Evolutionary conservation across 2,329 filamentous ascomycete species (phyloP).

Genomic region (Penicillium sp.): DNA sequence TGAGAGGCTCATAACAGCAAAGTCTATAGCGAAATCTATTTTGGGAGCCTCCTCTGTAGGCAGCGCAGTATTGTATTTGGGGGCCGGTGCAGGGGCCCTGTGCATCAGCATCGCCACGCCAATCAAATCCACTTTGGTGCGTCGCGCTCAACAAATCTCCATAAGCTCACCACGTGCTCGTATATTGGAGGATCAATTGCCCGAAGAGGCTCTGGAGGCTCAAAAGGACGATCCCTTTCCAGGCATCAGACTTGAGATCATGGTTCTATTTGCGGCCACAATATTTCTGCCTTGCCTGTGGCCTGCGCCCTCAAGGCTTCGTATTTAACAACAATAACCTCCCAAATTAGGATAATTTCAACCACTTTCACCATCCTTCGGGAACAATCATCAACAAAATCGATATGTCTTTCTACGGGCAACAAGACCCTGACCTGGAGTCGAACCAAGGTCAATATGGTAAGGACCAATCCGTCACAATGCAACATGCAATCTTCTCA

Average conservation of each 20-base stretch:
- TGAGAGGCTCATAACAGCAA: not conserved
- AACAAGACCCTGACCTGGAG: not conserved
- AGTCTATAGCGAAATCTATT: not conserved
- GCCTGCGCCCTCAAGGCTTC: not conserved
- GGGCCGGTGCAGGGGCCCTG: not conserved
- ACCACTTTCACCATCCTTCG: not conserved
- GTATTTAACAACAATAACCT: not conserved
- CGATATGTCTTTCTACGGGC: not conserved
- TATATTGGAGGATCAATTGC: not conserved
- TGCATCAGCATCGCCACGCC: not conserved
- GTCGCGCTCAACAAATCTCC: not conserved
- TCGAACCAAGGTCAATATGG: not conserved
- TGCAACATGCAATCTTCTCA: not conserved
- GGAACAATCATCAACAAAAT: not conserved
- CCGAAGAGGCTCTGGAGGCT: not conserved
- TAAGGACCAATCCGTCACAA: not conserved
- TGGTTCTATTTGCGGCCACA: not conserved
- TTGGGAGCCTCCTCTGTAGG: not conserved
- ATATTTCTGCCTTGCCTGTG: not conserved
- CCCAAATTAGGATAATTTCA: not conserved
- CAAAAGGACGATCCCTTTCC: not conserved
- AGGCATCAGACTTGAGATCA: not conserved
- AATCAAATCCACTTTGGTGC: not conserved
- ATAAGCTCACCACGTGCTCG: not conserved
- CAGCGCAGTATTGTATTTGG: not conserved